Base-by-base conservation (phyloP, 352 stramenopile species). In the Pythium utonaiense region DNA sequence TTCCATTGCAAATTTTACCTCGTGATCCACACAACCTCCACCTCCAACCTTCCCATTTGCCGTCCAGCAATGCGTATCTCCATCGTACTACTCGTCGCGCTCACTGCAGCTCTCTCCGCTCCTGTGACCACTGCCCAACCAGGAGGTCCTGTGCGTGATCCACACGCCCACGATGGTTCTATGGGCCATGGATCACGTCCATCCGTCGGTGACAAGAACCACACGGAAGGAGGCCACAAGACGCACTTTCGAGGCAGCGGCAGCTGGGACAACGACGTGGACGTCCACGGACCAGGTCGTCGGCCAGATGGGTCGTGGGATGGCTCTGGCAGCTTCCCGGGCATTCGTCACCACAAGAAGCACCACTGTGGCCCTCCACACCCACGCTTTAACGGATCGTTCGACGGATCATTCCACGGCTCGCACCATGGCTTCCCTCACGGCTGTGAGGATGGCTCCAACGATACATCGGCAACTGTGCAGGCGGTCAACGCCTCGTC, bases 331-430 rank as follows among this genome's bases (percentile, higher is more conserved):
- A 56, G 50, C 50, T 17, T 30, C 21, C 28, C 17, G 27, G 50
- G 25, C 45, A 12, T 17, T 10, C 14, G 3, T 13, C 28, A 53
- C 47, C 6, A 42, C 49, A 55, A 41, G 50, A 56, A 56, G 19
- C 50, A 27, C 50, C 50, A 56, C 50, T 56, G 50, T 12, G 50
- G 50, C 5, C 50, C 50, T 21, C 50, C 27, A 19, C 44, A 19
- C 14, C 44, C 44, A 19, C 44, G 44, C 28, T 33, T 33, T 22
- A 51, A 51, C 44, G 44, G 44, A 5, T 51, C 44, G 1, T 51
- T 33, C 21, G 44, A 51, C 22, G 50, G 50, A 28, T 56, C 50
- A 2, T 33, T 41, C 21, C 21, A 56, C 50, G 50, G 33, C 28
- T 45, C 33, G 13, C 28, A 41, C 30, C 14, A 44, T 21, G 50